Conservation (phyloP, 805 yeast genomes). For the Ogataea polymorpha region DNA sequence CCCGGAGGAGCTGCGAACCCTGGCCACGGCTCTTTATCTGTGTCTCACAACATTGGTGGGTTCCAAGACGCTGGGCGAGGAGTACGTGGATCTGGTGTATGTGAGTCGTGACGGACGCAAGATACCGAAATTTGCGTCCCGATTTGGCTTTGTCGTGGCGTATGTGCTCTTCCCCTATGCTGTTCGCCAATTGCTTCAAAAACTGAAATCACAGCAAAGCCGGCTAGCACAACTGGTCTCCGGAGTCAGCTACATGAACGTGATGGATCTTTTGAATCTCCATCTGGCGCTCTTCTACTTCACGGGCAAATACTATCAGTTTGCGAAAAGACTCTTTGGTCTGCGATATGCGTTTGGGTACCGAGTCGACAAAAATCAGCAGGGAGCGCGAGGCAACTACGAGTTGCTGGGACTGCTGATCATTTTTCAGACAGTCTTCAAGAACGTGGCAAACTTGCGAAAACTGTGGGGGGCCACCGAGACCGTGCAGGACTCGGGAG, state of each 20-base stretch:
- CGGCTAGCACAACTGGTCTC: slow-evolving; percentile 17
- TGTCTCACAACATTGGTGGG: slow-evolving; percentile 72
- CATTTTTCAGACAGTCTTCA: slow-evolving; percentile 49
- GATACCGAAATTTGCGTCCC: slow-evolving; percentile 42
- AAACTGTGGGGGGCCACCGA: slow-evolving; percentile 10
- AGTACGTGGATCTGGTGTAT: slow-evolving; percentile 79
- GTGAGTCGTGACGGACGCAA: slow-evolving; percentile 51
- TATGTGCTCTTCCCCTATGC: slow-evolving; percentile 65
- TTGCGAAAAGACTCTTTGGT: slow-evolving; percentile 76
- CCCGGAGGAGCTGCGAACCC: slow-evolving; percentile 57
- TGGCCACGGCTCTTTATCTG: slow-evolving; percentile 62
- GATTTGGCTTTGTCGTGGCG: slow-evolving; percentile 57
- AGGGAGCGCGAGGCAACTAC: slow-evolving; percentile 55
- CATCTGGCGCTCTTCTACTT: slow-evolving; percentile 84
- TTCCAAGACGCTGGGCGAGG: slow-evolving; percentile 87
- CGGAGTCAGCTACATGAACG: slow-evolving; percentile 39
- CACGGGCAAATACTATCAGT: slow-evolving; percentile 74
- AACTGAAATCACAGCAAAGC: slow-evolving; percentile 11
- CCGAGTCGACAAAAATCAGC: slow-evolving; percentile 41
- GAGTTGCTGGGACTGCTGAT: slow-evolving; percentile 69
- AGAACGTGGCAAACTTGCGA: slow-evolving; percentile 35
- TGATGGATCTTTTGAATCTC: slow-evolving; percentile 56
- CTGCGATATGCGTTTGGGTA: slow-evolving; percentile 77
- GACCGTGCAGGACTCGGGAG: slow-evolving; percentile 8
- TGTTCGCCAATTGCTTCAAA: slow-evolving; percentile 29